Percentiles rank a stretch among this genome's conserved stretches.
Evolutionary conservation across 345 rosid genomes (phyloP).

Genomic region (Brassica napus): Da-Ae NC_063443.1:17645501-17646000

Average conservation of each 20-base stretch:
- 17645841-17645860: slow-evolving; percentile 18
- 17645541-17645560: background rate
- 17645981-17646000: background rate
- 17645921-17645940: background rate
- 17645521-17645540: slow-evolving; percentile 23
- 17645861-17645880: slow-evolving; percentile 28
- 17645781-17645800: slow-evolving; percentile 28
- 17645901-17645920: background rate
- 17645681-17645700: slow-evolving; percentile 34
- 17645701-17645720: slow-evolving; percentile 20
- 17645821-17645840: slow-evolving; percentile 26
- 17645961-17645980: background rate
- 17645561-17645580: background rate
- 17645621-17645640: slow-evolving; percentile 14
- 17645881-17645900: slow-evolving; percentile 33
- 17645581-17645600: background rate
- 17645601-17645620: background rate
- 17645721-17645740: background rate
- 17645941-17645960: background rate
- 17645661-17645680: slow-evolving; percentile 29
- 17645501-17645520: slow-evolving; percentile 39
- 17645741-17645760: background rate
- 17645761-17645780: background rate
- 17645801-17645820: slow-evolving; percentile 36
- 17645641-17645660: slow-evolving; percentile 19